Base-by-base conservation (phyloP, 352 stramenopile species). In the Elongisporangium anandrum region DNA sequence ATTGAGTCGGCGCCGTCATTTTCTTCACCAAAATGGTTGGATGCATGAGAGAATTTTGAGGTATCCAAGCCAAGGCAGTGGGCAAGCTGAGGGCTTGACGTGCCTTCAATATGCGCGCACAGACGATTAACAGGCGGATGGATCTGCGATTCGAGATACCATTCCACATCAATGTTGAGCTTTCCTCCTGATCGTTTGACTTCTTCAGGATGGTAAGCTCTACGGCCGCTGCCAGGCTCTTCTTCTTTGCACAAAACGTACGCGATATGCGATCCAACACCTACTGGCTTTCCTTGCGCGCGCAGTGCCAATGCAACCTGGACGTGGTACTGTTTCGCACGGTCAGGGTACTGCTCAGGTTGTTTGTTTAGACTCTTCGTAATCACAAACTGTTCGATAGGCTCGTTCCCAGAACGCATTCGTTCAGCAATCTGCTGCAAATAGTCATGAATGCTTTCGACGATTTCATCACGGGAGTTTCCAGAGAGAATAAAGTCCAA, bases 361-460 rank as follows among this genome's bases (percentile, higher is more conserved):
- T 97, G 90, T 67, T 99, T 99, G 87, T 98, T 99, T 21, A 99
- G 79, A 29, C 96, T 98, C 79, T 99, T 99, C 16, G 97, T 99
- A 65, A 99, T 99, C 20, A 99, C 87, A 72, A 98, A 99, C 75
- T 99, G 95, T 45, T 97, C 89, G 29, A 99, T 81, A 4, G 88
- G 80, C 38, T 99, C 78, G 13, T 98, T 86, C n/a, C 88, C 92
- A 2, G 79, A 88, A n/a, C 97, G 83, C 85, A 99, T 98, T 45
- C 95, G 84, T 54, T 89, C 70, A 3, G 94, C 94, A 12, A 99
- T 75, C 16, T 96, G 77, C 69, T 85, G 72, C 7, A 99, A 70
- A 67, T 99, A 85, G n/a, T 97, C 90, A 66, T 99, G 89, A 66
- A 99, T 99, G 57, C 87, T 97, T 21, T 98, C 85, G 8, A 99